Base-by-base conservation (phyloP, 1,284 basidiomycete species). In the Trichosporon asahii region DNA sequence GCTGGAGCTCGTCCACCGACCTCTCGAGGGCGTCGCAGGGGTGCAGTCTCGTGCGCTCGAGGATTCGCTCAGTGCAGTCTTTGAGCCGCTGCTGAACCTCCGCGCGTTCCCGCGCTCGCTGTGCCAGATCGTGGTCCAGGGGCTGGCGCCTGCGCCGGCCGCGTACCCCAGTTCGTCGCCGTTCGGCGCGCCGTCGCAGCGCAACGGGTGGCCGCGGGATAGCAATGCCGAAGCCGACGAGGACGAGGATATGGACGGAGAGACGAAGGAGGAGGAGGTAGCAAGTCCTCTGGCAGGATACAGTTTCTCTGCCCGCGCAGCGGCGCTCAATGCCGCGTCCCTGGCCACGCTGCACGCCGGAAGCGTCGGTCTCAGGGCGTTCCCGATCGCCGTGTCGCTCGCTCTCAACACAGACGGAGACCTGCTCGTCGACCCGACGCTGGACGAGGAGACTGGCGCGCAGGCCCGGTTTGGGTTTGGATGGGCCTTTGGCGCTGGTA, bases 391-490 rank as follows among this genome's bases (percentile, higher is more conserved):
- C 3, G 80, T 85, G 0, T 75, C 81, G 6, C 76, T 86, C n/a
- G 85, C 85, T 0, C 74, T 81, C 18, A 57, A 84, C 2, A 68
- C 76, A 1, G 67, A 80, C 74, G 82, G 67, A 11, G 88, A 90
- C 72, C 76, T 92, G 68, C 87, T 92, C 69, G 78, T 91, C 33
- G 92, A 91, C 72, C 92, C 91, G 1, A 84, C 90, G 27, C 2
- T 89, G 87, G 85, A 85, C 55, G 87, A 88, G 76, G 88, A 88
- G 55, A 86, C 87, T 44, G 87, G 88, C 49, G 91, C 91, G 3
- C 80, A 79, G 12, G 86, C 85, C 14, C 82, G 90, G 18, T 86
- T 89, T 35, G 87, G 86, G 0, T 82, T 85, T 60, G 84, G 74
- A 29, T 82, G 85, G 80, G 83, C 83, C n/a, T 84, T 84, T 60